Evolutionary conservation across 495 filamentous ascomycete species (phyloP).

Genomic region (Aspergillus leporis): DNA sequence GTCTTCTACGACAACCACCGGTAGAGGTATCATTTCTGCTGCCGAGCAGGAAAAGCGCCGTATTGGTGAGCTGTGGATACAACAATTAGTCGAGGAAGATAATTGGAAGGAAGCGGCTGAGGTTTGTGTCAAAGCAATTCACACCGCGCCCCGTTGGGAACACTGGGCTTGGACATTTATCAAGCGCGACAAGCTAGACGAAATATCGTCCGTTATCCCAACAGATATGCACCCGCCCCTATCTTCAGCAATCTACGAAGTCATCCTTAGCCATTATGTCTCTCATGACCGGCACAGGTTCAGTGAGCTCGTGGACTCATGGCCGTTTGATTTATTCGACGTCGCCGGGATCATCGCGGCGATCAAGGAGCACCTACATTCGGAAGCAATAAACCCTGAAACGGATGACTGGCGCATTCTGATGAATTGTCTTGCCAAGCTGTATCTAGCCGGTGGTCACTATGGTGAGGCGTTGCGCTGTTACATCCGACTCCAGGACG

Average conservation of each 20-base stretch:
- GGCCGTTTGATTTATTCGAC: slow-evolving; percentile 85
- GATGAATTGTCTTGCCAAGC: slow-evolving; percentile 76
- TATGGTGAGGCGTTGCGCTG: slow-evolving; percentile 80
- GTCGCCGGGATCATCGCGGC: slow-evolving; percentile 64
- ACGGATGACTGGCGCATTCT: slow-evolving; percentile 83
- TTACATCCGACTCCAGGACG: slow-evolving; percentile 89
- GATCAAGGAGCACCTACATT: slow-evolving; percentile 73
- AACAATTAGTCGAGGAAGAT: slow-evolving; percentile 69
- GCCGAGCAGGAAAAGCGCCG: slow-evolving; percentile 87
- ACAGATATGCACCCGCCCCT: slow-evolving; percentile 73
- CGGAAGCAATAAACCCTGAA: slow-evolving; percentile 65
- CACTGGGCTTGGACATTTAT: slow-evolving; percentile 93
- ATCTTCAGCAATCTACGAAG: slow-evolving; percentile 81
- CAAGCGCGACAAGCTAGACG: slow-evolving; percentile 77
- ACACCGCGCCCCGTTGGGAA: slow-evolving; percentile 82
- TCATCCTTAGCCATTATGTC: slow-evolving; percentile 83
- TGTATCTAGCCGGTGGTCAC: slow-evolving; percentile 77
- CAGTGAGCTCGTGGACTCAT: slow-evolving; percentile 75
- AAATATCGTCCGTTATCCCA: slow-evolving; percentile 84
- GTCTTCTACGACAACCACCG: slow-evolving; percentile 56
- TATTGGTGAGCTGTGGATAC: slow-evolving; percentile 90
- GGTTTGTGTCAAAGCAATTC: slow-evolving; percentile 76
- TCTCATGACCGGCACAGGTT: slow-evolving; percentile 65
- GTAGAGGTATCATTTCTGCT: slow-evolving; percentile 50
- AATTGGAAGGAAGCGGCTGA: slow-evolving; percentile 78